Percentiles rank a stretch among this genome's conserved stretches.
phyloP scores from a whole-genome alignment of 495 filamentous ascomycete genomes.

The Neurospora cerealis region DNA sequence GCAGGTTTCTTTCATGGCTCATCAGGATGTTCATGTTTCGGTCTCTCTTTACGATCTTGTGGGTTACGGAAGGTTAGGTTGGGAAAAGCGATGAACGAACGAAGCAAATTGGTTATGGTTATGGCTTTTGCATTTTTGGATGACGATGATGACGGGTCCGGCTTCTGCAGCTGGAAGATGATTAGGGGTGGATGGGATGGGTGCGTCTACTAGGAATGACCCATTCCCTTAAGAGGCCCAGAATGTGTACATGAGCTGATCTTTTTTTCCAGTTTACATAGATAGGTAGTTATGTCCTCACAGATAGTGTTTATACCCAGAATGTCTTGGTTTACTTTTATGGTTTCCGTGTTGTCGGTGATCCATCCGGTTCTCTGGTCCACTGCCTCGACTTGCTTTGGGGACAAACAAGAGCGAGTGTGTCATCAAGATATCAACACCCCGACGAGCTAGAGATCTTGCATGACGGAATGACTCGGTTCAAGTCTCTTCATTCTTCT shows the following conservation, averaged over 20 bases:
- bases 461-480: too few relatives aligned
- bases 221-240: background rate
- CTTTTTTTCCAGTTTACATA: background rate
- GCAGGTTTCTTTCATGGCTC: background rate
- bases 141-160: background rate
- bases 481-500: too few relatives aligned
- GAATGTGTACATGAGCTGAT: background rate
- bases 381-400: too few relatives aligned
- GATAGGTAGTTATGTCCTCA: background rate
- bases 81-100: background rate
- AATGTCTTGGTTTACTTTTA: background rate
- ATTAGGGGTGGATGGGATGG: background rate
- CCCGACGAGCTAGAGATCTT: too few relatives aligned
- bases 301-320: background rate
- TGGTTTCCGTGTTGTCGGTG: too few relatives aligned
- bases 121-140: background rate
- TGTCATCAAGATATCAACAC: too few relatives aligned
- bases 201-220: background rate
- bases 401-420: too few relatives aligned
- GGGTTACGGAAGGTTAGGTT: background rate
- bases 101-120: background rate
- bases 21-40: background rate
- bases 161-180: background rate
- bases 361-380: too few relatives aligned
- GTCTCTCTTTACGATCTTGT: background rate